Percentiles rank a stretch among this genome's conserved stretches.
Evolutionary conservation across 257 asterid genomes (phyloP).

Genomic region (Oldenlandia corymbosa): DNA sequence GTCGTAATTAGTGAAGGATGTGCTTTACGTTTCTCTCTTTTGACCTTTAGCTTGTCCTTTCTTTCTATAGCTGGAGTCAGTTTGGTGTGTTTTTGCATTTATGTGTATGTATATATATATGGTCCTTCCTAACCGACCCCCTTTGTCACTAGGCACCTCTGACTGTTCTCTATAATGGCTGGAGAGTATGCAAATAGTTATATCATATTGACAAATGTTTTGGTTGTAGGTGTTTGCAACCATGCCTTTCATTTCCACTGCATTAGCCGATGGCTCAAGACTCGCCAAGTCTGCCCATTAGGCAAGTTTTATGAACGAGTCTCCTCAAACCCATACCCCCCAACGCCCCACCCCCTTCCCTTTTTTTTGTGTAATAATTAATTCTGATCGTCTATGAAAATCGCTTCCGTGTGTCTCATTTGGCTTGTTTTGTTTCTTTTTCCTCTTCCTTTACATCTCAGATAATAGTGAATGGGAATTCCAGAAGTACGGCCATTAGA

Average conservation of each 20-base stretch:
- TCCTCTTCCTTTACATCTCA: constrained; percentile 34
- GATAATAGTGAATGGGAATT: constrained; percentile 99
- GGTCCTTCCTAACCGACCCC: neutral
- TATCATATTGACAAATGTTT: neutral
- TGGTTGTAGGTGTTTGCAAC: constrained; percentile 76
- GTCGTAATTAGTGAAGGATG: neutral
- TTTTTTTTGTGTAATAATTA: too few species aligned
- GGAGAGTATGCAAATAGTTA: neutral
- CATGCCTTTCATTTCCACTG: constrained; percentile 99
- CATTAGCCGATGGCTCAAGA: constrained; percentile 98
- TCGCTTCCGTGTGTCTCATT: neutral
- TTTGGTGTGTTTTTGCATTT: neutral
- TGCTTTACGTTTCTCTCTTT: neutral
- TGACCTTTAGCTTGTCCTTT: neutral
- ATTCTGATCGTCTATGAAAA: neutral
- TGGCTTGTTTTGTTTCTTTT: neutral
- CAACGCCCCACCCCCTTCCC: too few species aligned
- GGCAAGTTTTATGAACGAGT: constrained; percentile 64
- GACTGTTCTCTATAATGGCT: neutral
- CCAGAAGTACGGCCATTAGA: constrained; percentile 92
- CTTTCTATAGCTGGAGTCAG: neutral
- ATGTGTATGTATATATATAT: too few species aligned
- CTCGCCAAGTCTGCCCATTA: constrained; percentile 96
- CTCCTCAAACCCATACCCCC: too few species aligned
- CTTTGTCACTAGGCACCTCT: neutral